Conservation (phyloP, 305 asterid genomes). For the Fraxinus angustifolia region DNA sequence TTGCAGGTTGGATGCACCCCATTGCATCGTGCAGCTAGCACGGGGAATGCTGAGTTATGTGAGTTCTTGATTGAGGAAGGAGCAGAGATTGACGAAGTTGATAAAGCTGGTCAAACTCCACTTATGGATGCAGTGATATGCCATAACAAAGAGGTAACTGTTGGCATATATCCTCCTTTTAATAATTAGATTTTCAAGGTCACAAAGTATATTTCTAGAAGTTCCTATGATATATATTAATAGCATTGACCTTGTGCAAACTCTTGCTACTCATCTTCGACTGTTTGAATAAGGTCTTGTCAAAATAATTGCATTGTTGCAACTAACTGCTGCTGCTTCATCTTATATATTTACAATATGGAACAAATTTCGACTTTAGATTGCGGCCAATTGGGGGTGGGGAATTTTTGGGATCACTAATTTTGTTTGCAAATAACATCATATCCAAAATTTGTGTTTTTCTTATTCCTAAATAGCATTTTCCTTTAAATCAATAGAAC, state of each 20-base stretch:
- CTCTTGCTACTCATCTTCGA: background rate
- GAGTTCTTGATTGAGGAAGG: conserved; percentile 92
- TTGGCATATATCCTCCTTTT: conserved; percentile 11
- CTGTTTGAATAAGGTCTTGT: background rate
- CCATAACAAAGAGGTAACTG: conserved; percentile 61
- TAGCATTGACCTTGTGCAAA: background rate
- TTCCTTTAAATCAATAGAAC: background rate
- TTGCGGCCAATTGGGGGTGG: background rate
- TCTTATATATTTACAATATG: background rate
- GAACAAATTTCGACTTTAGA: background rate
- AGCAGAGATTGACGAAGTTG: conserved; percentile 80
- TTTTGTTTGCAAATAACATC: background rate
- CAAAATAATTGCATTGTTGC: background rate
- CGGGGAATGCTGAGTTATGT: conserved; percentile 60
- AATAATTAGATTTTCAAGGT: background rate
- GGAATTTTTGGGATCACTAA: background rate
- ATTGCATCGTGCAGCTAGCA: conserved; percentile 96
- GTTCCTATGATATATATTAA: background rate
- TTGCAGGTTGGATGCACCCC: conserved; percentile 88
- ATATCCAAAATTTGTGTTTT: background rate
- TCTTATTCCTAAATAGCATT: background rate
- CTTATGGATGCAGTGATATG: conserved; percentile 86
- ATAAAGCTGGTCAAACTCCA: conserved; percentile 84
- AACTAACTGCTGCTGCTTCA: background rate
- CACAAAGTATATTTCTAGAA: background rate